Evolutionary conservation across 371 early-diverging fungal genomes (phyloP).

Genomic region (Ordospora colligata): DNA sequence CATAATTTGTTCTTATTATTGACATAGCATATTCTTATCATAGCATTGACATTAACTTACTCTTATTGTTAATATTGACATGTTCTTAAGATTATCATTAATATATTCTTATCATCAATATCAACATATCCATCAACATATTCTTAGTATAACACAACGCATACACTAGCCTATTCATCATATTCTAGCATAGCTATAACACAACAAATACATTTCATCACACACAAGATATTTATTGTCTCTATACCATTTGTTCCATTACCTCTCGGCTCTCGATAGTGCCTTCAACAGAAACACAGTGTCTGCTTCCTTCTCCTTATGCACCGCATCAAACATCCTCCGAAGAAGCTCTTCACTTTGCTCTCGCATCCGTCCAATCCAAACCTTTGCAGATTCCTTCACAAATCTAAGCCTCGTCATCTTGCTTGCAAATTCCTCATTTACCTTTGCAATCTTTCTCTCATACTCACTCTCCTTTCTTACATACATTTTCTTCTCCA

Average conservation of each 20-base stretch:
- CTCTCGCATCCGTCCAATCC: constrained; percentile 6
- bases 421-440: constrained; percentile 21
- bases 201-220: no score
- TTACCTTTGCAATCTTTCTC: background rate
- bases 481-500: background rate
- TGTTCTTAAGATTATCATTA: no score
- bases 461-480: background rate
- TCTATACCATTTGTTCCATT: background rate
- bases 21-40: no score
- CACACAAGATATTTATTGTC: constrained; percentile 1
- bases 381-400: background rate
- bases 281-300: constrained; percentile 27
- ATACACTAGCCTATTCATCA: no score
- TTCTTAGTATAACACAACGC: no score
- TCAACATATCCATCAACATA: no score
- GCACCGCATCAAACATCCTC: background rate
- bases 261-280: constrained; percentile 10
- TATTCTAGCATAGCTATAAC: no score
- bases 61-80: no score
- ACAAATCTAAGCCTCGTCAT: background rate
- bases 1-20: no score
- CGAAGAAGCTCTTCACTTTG: constrained; percentile 12
- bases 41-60: no score
- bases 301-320: constrained; percentile 5
- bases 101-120: no score